These are phyloP conservation scores for Besnoitia besnoiti DNA, from an alignment of 169 alveolate species.

Conservation along the genomic window DNA sequence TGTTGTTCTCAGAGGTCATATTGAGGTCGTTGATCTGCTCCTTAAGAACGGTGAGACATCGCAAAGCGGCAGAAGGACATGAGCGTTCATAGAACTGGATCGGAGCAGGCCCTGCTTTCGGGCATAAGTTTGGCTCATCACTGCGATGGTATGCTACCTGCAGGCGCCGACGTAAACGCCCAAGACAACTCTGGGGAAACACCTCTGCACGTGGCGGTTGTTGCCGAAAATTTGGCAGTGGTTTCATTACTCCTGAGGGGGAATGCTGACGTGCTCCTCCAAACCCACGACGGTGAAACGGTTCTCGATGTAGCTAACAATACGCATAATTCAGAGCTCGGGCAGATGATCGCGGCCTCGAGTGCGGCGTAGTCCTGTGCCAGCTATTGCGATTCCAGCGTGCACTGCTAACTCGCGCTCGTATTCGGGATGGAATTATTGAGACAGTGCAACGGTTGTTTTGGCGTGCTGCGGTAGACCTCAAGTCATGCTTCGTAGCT, in stretches of 20 bases:
- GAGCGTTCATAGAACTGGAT: no score
- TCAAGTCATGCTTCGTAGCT: no score
- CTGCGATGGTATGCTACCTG: neutral
- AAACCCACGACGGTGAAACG: slow-evolving; percentile 47
- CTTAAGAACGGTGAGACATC: slow-evolving; percentile 33
- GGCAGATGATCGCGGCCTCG: neutral
- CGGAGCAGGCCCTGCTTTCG: no score
- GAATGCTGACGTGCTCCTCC: slow-evolving; percentile 28
- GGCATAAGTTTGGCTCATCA: neutral
- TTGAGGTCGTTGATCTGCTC: slow-evolving; percentile 37
- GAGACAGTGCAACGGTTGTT: neutral
- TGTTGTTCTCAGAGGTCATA: slow-evolving; percentile 31
- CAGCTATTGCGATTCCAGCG: no score
- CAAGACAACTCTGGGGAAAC: slow-evolving; percentile 67
- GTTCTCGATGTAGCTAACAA: slow-evolving; percentile 18
- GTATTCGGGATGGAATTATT: neutral
- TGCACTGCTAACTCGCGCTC: neutral
- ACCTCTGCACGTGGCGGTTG: slow-evolving; percentile 63
- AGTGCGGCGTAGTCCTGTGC: neutral
- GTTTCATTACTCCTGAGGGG: neutral
- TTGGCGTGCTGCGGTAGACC: no score
- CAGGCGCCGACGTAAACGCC: slow-evolving; percentile 62
- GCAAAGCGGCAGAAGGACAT: no score
- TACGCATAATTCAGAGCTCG: neutral
- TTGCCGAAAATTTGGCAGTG: slow-evolving; percentile 53